Evolutionary conservation across 805 yeast genomes (phyloP).

Genomic region (Wickerhamiella hasegawae): DNA sequence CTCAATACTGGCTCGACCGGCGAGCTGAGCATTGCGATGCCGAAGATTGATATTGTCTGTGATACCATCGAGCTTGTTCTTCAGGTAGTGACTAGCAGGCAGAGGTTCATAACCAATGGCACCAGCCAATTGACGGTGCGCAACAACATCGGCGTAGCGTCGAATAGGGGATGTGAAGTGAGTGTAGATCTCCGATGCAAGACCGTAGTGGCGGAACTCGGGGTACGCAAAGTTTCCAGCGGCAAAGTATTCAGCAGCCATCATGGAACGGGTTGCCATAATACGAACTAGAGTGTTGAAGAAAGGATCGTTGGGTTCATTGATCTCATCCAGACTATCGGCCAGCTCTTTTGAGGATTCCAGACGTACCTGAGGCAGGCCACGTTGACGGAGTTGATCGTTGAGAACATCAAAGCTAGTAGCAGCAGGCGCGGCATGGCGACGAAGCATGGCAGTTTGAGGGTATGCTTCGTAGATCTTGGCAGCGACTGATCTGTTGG

Average conservation of each 20-base stretch:
- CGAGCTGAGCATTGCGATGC: conserved; percentile 96
- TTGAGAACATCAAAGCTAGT: conserved; percentile 80
- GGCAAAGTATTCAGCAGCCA: conserved; percentile 95
- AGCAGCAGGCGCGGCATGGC: conserved; percentile 95
- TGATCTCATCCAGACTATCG: conserved; percentile 80
- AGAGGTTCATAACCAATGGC: conserved; percentile 87
- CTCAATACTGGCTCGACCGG: conserved; percentile 95
- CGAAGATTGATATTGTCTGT: conserved; percentile 81
- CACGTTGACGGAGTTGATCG: conserved; percentile 73
- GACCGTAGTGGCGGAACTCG: conserved; percentile 91
- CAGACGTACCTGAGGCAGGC: conserved; percentile 55
- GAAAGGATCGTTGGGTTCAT: conserved; percentile 68
- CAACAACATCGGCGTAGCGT: conserved; percentile 94
- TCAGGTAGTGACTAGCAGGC: conserved; percentile 72
- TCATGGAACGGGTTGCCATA: conserved; percentile 97
- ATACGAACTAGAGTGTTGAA: conserved; percentile 88
- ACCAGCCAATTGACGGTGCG: conserved; percentile 95
- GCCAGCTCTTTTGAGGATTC: conserved; percentile 87
- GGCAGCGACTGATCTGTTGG: conserved; percentile 89
- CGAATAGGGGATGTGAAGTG: conserved; percentile 98
- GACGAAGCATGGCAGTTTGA: conserved; percentile 94
- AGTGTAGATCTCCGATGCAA: conserved; percentile 93
- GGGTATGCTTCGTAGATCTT: conserved; percentile 88
- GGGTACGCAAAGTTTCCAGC: conserved; percentile 80
- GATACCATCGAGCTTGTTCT: conserved; percentile 73